Conservation (phyloP, 2,329 filamentous ascomycete species). For the Dactylellina haptotyla region DNA sequence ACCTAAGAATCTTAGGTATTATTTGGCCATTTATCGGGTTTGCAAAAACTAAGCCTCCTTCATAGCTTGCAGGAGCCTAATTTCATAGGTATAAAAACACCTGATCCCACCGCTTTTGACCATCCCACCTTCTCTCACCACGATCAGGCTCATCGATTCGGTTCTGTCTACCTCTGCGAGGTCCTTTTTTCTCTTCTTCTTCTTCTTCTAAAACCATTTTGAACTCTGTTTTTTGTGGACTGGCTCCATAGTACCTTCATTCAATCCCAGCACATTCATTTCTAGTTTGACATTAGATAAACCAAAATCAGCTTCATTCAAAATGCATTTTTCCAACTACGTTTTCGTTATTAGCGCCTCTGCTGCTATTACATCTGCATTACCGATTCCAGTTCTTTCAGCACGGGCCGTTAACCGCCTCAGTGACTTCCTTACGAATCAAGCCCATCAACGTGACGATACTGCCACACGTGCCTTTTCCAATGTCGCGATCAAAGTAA, state of each 20-base stretch:
- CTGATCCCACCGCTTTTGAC: conserved; percentile 6
- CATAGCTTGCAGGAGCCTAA: not conserved
- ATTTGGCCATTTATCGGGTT: not conserved
- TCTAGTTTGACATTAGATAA: conserved; percentile 13
- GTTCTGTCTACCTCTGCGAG: conserved; percentile 39
- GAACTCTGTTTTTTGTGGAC: conserved; percentile 18
- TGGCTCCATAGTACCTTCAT: conserved; percentile 24
- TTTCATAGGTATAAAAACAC: conserved; percentile 18
- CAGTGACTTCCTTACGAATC: conserved; percentile 65
- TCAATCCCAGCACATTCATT: conserved; percentile 5
- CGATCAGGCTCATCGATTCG: conserved; percentile 49
- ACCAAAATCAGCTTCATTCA: conserved; percentile 11
- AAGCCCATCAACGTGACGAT: conserved; percentile 65
- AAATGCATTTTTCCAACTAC: conserved; percentile 38
- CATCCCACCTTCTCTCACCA: conserved; percentile 18
- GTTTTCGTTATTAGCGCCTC: conserved; percentile 18
- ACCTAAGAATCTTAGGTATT: not conserved
- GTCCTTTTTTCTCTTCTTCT: conserved; percentile 17
- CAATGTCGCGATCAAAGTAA: conserved; percentile 64
- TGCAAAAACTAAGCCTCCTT: not conserved
- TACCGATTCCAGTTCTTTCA: conserved; percentile 14
- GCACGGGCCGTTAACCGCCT: conserved; percentile 64
- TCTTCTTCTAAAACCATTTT: conserved; percentile 7
- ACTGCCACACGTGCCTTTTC: conserved; percentile 65
- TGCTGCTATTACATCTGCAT: conserved; percentile 11